Conservation (phyloP, 345 rosid genomes). For the Raphanus raphanistrum region DNA sequence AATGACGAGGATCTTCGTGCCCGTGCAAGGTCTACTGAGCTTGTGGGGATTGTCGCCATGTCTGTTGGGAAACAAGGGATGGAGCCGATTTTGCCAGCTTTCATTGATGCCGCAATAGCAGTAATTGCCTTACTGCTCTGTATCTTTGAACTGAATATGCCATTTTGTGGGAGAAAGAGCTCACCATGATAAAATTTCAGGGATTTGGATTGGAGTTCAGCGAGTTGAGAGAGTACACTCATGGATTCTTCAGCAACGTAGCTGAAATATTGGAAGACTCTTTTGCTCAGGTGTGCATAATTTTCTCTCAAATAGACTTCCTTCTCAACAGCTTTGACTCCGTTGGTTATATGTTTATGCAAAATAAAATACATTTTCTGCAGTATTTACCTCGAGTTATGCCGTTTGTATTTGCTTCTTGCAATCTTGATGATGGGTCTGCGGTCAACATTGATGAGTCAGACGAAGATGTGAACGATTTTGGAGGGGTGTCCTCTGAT, state of each 20-base stretch:
- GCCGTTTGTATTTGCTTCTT: conserved; percentile 84
- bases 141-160: conserved; percentile 10
- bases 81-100: conserved; percentile 83
- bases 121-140: conserved; percentile 47
- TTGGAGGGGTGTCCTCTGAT: conserved; percentile 96
- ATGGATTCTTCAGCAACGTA: conserved; percentile 96
- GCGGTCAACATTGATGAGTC: conserved; percentile 90
- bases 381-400: conserved; percentile 95
- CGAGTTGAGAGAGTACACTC: conserved; percentile 96
- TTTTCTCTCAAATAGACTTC: conserved; percentile 21
- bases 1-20: conserved; percentile 88
- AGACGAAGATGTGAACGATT: conserved; percentile 74
- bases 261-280: conserved; percentile 93
- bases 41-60: conserved; percentile 99
- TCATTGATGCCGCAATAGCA: conserved; percentile 91
- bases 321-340: conserved; percentile 24
- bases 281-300: conserved; percentile 68
- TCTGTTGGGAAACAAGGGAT: conserved; percentile 81
- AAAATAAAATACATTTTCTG: conserved; percentile 9
- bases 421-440: conserved; percentile 99
- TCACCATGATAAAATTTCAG: conserved; percentile 43
- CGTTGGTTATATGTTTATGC: neutral
- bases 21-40: conserved; percentile 97
- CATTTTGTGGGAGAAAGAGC: conserved; percentile 6
- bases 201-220: conserved; percentile 93